These are phyloP conservation scores for Exsudoporus frostii DNA, from an alignment of 768 basidiomycete species.

Conservation along the genomic window DNA sequence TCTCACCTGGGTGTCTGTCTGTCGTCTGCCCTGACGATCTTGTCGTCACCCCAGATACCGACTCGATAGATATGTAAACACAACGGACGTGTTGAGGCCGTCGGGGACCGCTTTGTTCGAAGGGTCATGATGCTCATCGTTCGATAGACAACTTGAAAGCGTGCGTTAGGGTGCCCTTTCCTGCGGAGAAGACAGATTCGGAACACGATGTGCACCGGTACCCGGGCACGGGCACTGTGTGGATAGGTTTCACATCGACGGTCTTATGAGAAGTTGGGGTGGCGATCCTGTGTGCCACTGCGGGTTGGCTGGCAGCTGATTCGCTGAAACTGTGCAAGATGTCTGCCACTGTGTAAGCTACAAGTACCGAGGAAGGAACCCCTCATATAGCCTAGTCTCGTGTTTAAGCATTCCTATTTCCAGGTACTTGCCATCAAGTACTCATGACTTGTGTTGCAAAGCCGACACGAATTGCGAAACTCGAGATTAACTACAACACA, in stretches of 20 bases:
- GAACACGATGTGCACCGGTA: neutral
- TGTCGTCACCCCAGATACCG: constrained; percentile 30
- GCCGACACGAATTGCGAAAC: too few species aligned
- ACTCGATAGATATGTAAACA: constrained; percentile 29
- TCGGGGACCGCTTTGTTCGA: neutral
- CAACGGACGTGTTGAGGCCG: constrained; percentile 4
- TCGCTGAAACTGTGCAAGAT: neutral
- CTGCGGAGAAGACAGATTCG: neutral
- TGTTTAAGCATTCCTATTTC: neutral
- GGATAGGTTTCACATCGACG: neutral
- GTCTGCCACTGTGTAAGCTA: too few species aligned
- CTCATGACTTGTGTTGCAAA: too few species aligned
- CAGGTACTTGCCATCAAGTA: too few species aligned
- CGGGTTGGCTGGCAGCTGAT: too few species aligned
- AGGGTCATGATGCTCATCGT: neutral
- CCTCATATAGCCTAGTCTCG: neutral
- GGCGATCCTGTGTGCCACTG: neutral
- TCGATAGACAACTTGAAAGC: neutral
- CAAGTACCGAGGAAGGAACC: neutral
- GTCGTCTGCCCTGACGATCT: constrained; percentile 28
- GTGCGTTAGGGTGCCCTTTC: neutral
- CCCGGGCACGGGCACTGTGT: neutral
- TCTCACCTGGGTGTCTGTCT: constrained; percentile 24
- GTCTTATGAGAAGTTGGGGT: neutral
- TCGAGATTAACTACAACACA: too few species aligned